Evolutionary conservation across 2,329 filamentous ascomycete species (phyloP), one percentile per base, ranked within the genome.

Genomic region (Nigrograna mackinnonii): DNA sequence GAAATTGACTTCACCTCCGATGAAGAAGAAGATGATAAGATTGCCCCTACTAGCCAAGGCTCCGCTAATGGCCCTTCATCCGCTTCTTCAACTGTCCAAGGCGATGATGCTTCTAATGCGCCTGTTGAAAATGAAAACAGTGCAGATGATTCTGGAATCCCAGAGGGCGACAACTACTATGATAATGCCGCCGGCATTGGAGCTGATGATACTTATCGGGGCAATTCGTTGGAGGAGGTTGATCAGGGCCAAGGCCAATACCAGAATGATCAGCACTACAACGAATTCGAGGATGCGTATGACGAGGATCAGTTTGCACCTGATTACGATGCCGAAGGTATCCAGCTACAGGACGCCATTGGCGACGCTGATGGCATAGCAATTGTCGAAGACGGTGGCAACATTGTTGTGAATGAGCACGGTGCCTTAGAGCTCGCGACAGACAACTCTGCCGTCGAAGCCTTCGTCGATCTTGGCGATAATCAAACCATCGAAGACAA

Each of bases 81-180:
- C 5, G 57, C 55, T 16, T 65, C 67, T 20, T 56, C 58, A 13
- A 69, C 66, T 4, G 52, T 69, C 4, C 60, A 64, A 45, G 66
- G 59, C 24, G 65, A 68, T 26, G 54, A 60, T 5, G 31, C 16
- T 9, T 17, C 31, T 17, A 9, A 11, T 9, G 31, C 11, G 11
- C 11, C 16, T 17, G 11, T 9, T 11, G 31, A 33, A 17, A 17
- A 9, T 13, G 31, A 33, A 13, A 17, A 17, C 16, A 14, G 11
- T 12, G 14, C 24, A 28, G 11, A 28, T 28, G 24, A 28, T 20
- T 12, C 16, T 9, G 31, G 16, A 4, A 13, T 16, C 31, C 12
- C 12, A 12, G 31, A 34, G 16, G 33, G 50, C 22, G 43, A 36
- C 31, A 42, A 44, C 19, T 30, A 32, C 7, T 32, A 16, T 22